Conservation (phyloP, 1,139 yeast genomes). For the Nakaseomyces uthaithaninus region DNA sequence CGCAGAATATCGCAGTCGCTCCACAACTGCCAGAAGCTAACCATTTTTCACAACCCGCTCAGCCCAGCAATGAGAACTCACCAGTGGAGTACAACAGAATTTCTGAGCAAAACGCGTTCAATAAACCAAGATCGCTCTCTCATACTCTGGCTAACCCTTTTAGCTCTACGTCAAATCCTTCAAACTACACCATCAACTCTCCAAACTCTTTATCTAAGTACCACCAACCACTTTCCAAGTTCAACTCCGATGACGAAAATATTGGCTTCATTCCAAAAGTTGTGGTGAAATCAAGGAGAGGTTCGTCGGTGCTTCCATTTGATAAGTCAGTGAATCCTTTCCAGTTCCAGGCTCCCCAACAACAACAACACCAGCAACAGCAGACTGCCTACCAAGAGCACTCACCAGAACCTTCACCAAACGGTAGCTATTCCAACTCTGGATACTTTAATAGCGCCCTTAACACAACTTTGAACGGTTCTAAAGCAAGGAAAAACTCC, state of each 20-base stretch:
- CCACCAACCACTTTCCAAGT: conserved; percentile 9
- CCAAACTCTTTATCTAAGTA: conserved; percentile 7
- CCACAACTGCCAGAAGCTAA: neutral
- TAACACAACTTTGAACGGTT: neutral
- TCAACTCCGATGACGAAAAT: conserved; percentile 26
- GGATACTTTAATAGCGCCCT: conserved; percentile 3
- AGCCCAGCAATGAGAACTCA: conserved; percentile 6
- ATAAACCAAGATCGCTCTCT: conserved; percentile 28
- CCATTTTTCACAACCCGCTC: neutral
- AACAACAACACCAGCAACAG: conserved; percentile 1
- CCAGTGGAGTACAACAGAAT: conserved; percentile 11
- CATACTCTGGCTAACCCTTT: conserved; percentile 21
- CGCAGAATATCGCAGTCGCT: neutral
- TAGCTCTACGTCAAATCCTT: neutral
- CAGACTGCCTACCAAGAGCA: neutral
- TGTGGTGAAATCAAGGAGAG: conserved; percentile 30
- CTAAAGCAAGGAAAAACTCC: conserved; percentile 6
- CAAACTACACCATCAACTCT: conserved; percentile 1
- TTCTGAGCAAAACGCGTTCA: conserved; percentile 18
- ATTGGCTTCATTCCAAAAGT: conserved; percentile 32
- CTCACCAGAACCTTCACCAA: neutral
- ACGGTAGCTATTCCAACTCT: conserved; percentile 2
- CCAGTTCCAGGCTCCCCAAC: conserved; percentile 3
- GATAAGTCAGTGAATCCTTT: conserved; percentile 9
- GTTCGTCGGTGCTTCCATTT: conserved; percentile 19